These are phyloP conservation scores for Aspergillus leporis DNA, from an alignment of 495 filamentous ascomycete genomes.

Conservation along the genomic window DNA sequence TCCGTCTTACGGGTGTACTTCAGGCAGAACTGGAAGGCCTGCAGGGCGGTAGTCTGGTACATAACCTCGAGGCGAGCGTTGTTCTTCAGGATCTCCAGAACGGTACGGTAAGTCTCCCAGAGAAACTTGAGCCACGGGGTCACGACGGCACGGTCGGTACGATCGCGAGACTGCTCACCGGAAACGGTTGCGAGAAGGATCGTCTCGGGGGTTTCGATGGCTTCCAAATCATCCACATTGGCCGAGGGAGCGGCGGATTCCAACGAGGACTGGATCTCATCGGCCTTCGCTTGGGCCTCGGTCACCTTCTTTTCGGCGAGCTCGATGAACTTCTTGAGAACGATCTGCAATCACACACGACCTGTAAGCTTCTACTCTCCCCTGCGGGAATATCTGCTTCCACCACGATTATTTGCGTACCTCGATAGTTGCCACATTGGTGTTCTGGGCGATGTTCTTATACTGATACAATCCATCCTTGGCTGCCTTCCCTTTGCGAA, in stretches of 20 bases:
- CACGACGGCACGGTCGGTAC: slow-evolving; percentile 95
- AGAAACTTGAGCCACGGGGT: slow-evolving; percentile 99
- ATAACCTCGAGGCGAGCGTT: slow-evolving; percentile 96
- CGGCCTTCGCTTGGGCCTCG: slow-evolving; percentile 92
- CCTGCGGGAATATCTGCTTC: not conserved
- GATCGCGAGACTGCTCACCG: slow-evolving; percentile 93
- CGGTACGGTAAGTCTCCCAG: slow-evolving; percentile 99
- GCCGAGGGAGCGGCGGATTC: slow-evolving; percentile 68
- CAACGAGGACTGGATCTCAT: slow-evolving; percentile 85
- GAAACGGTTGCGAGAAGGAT: slow-evolving; percentile 97
- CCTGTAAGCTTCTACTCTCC: not conserved
- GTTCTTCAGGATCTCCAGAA: slow-evolving; percentile 97
- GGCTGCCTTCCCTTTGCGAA: slow-evolving; percentile 94
- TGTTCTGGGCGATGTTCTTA: slow-evolving; percentile 99
- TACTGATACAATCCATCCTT: slow-evolving; percentile 99
- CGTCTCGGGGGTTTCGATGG: slow-evolving; percentile 95
- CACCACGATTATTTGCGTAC: slow-evolving; percentile 38
- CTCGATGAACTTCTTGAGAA: slow-evolving; percentile 96
- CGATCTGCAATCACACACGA: slow-evolving; percentile 56
- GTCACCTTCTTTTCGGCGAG: slow-evolving; percentile 95
- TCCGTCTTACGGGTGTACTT: slow-evolving; percentile 99
- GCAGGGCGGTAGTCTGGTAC: slow-evolving; percentile 96
- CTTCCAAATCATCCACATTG: slow-evolving; percentile 92
- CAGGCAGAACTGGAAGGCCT: slow-evolving; percentile 97
- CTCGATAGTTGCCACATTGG: slow-evolving; percentile 97